Base-by-base conservation (phyloP, 2,329 filamentous ascomycete species). In the Teratosphaeria destructans region DNA sequence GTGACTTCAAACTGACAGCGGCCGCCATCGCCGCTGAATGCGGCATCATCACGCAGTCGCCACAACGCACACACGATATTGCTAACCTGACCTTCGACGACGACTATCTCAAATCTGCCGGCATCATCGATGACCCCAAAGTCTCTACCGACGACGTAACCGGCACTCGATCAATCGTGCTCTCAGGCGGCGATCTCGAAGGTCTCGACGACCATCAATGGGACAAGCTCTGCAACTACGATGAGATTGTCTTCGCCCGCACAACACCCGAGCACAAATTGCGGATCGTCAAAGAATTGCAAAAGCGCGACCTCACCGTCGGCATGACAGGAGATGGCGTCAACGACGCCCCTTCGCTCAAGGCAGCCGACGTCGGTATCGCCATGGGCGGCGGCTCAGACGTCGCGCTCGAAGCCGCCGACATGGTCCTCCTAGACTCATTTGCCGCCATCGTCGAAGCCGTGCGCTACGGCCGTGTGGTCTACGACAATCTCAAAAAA, bases 221-320 rank as follows among this genome's bases (percentile, higher is more conserved):
- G 87, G 78, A 84, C 59, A 77, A 79, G 29, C 77, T 91, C 1
- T 79, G 79, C 39, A 67, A 75, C 11, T 90, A 53, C 19, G 77
- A 83, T 32, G 87, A 90, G 67, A 85, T 90, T 47, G 85, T 90
- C 14, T 90, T 90, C 68, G 84, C 87, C 1, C 79, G 87, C 16
- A 90, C 87, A 0, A 90, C 87, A 0, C 87, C 87, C 0, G 87
- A 90, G 67, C 87, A 90, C 68, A 91, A 91, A 69, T 81, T 91
- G 7, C 83, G 86, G 32, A 90, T 91, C 62, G 87, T 91, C 16
- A 82, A 82, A 34, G 86, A 88, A 70, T 85, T 90, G 61, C 87
- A 89, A 68, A 72, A 78, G 0, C 76, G 95, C 71, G 85, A 84
- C 62, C 79, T 95, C 63, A 82, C 82, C 0, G 87, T 94, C 54